Conservation (phyloP, 2,329 filamentous ascomycete genomes). For the Colletotrichum sp. region DNA sequence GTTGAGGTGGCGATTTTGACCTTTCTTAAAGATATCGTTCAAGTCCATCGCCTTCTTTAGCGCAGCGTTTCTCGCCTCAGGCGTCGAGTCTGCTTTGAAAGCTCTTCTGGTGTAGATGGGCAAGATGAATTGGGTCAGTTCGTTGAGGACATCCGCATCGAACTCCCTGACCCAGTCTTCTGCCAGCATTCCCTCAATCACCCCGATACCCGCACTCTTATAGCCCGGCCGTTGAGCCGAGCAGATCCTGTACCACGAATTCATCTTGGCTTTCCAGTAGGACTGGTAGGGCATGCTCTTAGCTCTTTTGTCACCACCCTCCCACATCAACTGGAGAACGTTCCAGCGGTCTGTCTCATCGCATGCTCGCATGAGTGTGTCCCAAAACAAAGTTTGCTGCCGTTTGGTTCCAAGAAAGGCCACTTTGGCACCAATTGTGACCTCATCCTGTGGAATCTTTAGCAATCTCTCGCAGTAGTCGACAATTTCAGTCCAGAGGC, state of each 20-base stretch:
- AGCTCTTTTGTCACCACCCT: not conserved
- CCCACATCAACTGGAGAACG: not conserved
- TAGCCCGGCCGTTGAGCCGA: not conserved
- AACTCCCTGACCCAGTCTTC: not conserved
- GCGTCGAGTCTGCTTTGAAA: not conserved
- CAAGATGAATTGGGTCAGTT: not conserved
- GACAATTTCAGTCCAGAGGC: not conserved
- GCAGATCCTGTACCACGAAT: not conserved
- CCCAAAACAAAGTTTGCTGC: not conserved
- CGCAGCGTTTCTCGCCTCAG: accelerated
- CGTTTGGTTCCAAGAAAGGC: not conserved
- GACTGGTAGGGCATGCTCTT: not conserved
- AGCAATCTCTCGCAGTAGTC: not conserved
- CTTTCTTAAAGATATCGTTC: not conserved
- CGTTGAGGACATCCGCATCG: not conserved
- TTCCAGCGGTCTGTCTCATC: not conserved
- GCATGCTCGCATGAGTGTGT: not conserved
- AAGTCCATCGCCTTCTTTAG: not conserved
- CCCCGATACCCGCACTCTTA: not conserved
- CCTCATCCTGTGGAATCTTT: not conserved
- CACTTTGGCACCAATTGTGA: not conserved
- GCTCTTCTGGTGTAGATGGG: not conserved
- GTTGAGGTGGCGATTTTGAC: no score
- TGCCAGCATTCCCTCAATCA: not conserved
- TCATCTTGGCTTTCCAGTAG: not conserved